These are phyloP conservation scores for Hypericum androsaemum DNA, from an alignment of 345 rosid species.

Conservation along the genomic window DNA sequence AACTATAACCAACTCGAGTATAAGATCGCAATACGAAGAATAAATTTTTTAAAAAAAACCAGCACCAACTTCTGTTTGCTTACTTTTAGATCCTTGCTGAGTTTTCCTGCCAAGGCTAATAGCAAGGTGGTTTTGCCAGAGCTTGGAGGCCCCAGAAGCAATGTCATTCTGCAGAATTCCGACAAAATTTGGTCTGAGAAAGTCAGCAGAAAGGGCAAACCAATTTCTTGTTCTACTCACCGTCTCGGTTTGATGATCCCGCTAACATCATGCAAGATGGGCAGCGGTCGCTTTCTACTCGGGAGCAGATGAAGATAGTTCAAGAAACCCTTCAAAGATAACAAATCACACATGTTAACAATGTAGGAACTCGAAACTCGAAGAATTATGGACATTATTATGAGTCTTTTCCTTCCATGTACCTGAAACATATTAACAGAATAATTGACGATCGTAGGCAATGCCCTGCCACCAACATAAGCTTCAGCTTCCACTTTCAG, in stretches of 20 bases:
- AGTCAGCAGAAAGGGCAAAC: too few species aligned
- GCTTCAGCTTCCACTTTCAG: slow-evolving; percentile 55
- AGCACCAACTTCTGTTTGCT: background rate
- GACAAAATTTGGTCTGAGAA: background rate
- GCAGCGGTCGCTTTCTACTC: slow-evolving; percentile 33
- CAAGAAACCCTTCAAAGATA: slow-evolving; percentile 31
- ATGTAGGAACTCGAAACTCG: background rate
- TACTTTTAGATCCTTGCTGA: slow-evolving; percentile 42
- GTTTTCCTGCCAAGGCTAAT: slow-evolving; percentile 49
- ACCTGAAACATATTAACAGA: slow-evolving; percentile 44
- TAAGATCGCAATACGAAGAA: too few species aligned
- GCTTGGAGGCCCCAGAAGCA: slow-evolving; percentile 54
- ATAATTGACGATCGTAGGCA: slow-evolving; percentile 49
- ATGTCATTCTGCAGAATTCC: slow-evolving; percentile 34
- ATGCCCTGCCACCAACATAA: slow-evolving; percentile 49
- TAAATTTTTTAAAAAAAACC: too few species aligned
- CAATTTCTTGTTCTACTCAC: slow-evolving; percentile 8
- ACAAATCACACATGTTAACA: background rate
- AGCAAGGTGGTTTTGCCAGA: slow-evolving; percentile 54
- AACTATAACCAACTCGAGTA: background rate
- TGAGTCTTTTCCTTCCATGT: background rate
- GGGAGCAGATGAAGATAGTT: slow-evolving; percentile 38
- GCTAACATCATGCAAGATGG: slow-evolving; percentile 35
- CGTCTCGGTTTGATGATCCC: slow-evolving; percentile 53
- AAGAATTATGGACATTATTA: background rate